These are phyloP conservation scores for Cladobotryum protrusum DNA, from an alignment of 2,329 filamentous ascomycete species.

Conservation along the genomic window DNA sequence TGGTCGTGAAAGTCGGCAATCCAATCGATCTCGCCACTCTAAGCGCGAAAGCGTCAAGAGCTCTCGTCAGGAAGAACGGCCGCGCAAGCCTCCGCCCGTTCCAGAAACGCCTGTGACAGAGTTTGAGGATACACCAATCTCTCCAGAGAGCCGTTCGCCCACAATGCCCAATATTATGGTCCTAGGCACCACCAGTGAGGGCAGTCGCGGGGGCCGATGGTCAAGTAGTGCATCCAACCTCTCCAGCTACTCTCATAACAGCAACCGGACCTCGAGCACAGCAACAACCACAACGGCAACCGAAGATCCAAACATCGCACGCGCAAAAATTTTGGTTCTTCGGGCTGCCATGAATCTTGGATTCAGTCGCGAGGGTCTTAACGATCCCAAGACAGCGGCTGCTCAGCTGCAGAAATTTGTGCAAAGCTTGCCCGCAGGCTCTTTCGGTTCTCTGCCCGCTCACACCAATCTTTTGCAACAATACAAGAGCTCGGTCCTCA, in stretches of 20 bases:
- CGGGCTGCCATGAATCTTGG: conserved; percentile 83
- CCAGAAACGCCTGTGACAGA: conserved; percentile 93
- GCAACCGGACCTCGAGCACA: conserved; percentile 60
- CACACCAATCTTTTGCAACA: conserved; percentile 67
- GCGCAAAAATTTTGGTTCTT: conserved; percentile 72
- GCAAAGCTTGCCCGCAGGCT: conserved; percentile 65
- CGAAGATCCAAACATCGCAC: conserved; percentile 71
- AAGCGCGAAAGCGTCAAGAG: conserved; percentile 50
- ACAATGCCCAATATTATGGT: conserved; percentile 84
- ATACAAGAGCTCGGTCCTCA: conserved; percentile 74
- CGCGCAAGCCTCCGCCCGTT: conserved; percentile 43
- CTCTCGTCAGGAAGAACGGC: conserved; percentile 38
- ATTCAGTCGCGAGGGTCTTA: conserved; percentile 56
- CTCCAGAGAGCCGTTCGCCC: conserved; percentile 68
- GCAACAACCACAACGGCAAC: conserved; percentile 61
- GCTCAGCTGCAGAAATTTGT: conserved; percentile 67
- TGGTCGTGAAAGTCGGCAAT: conserved; percentile 43
- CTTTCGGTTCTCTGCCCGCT: conserved; percentile 67
- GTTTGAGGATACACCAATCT: conserved; percentile 84
- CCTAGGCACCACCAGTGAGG: conserved; percentile 61
- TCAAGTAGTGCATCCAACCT: conserved; percentile 74
- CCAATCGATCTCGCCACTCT: conserved; percentile 45
- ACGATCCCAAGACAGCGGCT: conserved; percentile 39
- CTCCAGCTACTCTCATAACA: conserved; percentile 71
- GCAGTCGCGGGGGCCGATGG: conserved; percentile 63